phyloP scores from a whole-genome alignment of 495 filamentous ascomycete genomes.

The Penicillium herquei region DNA sequence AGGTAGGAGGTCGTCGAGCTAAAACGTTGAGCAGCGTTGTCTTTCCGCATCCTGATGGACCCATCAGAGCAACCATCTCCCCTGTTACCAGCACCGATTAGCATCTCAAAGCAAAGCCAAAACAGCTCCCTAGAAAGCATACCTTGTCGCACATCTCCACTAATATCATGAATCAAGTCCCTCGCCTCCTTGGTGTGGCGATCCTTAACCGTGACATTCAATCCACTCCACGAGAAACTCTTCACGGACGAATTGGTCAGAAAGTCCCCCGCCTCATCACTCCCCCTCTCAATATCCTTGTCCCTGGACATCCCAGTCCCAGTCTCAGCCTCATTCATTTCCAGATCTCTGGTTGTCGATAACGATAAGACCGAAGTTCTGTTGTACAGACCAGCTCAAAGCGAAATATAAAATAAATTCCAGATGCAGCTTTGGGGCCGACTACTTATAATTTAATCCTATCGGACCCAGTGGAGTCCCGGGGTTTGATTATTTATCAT shows the following conservation, averaged over 20 bases:
- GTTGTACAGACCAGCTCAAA: too few species aligned
- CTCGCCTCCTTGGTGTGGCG: constrained; percentile 56
- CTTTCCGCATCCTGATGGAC: constrained; percentile 73
- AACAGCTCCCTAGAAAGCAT: neutral
- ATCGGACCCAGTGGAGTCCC: too few species aligned
- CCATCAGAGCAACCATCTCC: constrained; percentile 74
- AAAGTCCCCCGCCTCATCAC: constrained; percentile 21
- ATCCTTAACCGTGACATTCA: constrained; percentile 70
- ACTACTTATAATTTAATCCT: too few species aligned
- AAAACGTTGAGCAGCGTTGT: constrained; percentile 76
- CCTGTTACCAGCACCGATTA: constrained; percentile 38
- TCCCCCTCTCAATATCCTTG: constrained; percentile 24
- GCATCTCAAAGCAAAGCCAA: neutral
- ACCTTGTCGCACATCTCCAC: constrained; percentile 33
- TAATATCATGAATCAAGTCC: constrained; percentile 39
- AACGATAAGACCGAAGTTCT: too few species aligned
- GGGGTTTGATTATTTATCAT: too few species aligned
- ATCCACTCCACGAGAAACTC: constrained; percentile 58
- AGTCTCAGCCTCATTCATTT: too few species aligned
- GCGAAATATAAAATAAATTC: too few species aligned
- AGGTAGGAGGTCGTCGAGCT: constrained; percentile 54
- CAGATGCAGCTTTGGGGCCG: too few species aligned
- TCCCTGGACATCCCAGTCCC: neutral
- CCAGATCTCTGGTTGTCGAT: too few species aligned
- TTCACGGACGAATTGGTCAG: constrained; percentile 38